Evolutionary conservation across 2,329 filamentous ascomycete species (phyloP).

Genomic region (Cladophialophora exuberans): DNA sequence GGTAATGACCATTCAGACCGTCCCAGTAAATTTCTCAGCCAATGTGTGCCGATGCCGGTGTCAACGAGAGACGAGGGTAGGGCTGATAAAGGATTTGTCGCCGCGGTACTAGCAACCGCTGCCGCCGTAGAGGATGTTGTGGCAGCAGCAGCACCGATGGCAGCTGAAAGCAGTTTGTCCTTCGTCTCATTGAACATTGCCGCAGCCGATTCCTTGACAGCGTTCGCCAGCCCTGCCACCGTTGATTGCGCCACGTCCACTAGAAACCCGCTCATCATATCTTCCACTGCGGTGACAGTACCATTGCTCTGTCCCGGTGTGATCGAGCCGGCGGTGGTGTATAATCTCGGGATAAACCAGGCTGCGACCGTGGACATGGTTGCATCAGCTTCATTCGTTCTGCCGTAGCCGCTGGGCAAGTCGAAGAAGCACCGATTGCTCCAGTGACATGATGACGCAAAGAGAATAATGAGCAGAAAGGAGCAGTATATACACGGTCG

Average conservation of each 20-base stretch:
- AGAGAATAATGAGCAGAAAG: slow-evolving; percentile 90
- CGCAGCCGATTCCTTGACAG: slow-evolving; percentile 48
- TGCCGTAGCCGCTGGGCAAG: slow-evolving; percentile 52
- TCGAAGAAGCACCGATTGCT: slow-evolving; percentile 91
- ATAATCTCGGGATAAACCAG: slow-evolving; percentile 85
- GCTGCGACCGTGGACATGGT: slow-evolving; percentile 17
- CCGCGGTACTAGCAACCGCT: slow-evolving; percentile 38
- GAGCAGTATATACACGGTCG: slow-evolving; percentile 98
- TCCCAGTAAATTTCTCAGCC: slow-evolving; percentile 80
- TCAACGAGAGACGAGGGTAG: slow-evolving; percentile 47
- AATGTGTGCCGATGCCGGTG: slow-evolving; percentile 80
- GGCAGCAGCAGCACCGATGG: slow-evolving; percentile 35
- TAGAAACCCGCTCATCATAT: slow-evolving; percentile 42
- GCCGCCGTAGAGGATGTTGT: slow-evolving; percentile 37
- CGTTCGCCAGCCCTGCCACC: slow-evolving; percentile 67
- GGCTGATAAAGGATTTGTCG: slow-evolving; percentile 35
- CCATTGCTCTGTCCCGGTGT: slow-evolving; percentile 22
- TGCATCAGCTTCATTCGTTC: slow-evolving; percentile 43
- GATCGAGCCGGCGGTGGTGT: slow-evolving; percentile 26
- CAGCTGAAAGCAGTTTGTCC: slow-evolving; percentile 35
- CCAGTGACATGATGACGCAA: slow-evolving; percentile 89
- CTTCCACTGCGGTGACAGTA: slow-evolving; percentile 28
- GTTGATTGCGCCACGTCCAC: slow-evolving; percentile 67
- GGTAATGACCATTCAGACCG: slow-evolving; percentile 87
- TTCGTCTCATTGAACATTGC: slow-evolving; percentile 58